Base-by-base conservation (phyloP, 257 asterid species). In the Solanum dulcamara region DNA sequence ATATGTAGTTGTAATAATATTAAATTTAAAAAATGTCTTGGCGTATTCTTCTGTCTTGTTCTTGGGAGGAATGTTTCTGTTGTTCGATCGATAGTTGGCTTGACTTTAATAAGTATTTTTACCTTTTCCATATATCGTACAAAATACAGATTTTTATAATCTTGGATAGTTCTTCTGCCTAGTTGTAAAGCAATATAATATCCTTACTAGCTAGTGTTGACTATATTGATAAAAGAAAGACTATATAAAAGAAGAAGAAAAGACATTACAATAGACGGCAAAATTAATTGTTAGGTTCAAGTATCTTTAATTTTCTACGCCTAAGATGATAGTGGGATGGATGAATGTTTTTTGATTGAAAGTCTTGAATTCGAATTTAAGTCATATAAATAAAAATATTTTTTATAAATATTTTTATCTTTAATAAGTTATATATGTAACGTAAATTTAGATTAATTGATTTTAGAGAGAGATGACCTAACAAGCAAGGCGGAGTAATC, bases 41-140 rank as follows among this genome's bases (percentile, higher is more conserved):
- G 42, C 83, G 28, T 77, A 46, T 77, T 46, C 62, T 15, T 77
- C 83, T 77, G 83, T 28, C 83, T 46, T 77, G 83, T 77, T 77
- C 28, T 46, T 77, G 83, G 83, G 62, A 26, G 59, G 83, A 77
- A 77, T 77, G 83, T 77, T 10, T 77, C 28, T 46, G 62, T 77
- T 77, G 42, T 77, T 77, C 40, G 62, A 77, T 77, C 38, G 62
- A 77, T 46, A 5, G 5, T 70, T 26, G 83, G 42, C 42, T 77
- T 77, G 62, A 77, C 83, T 44, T 24, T 33, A 18, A 33, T 33
- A 55, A 38, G 1, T 17, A 9, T 30, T 33, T 11, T 26, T 75
- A 7, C 12, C 82, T 44, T 75, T 75, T 75, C 6, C 13, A 44
- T 26, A 53, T 13, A 74, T 24, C n/a, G 81, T 42, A 42, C 81